Evolutionary conservation across 1,284 basidiomycete genomes (phyloP).

Genomic region (Boletus hoseneyae): DNA sequence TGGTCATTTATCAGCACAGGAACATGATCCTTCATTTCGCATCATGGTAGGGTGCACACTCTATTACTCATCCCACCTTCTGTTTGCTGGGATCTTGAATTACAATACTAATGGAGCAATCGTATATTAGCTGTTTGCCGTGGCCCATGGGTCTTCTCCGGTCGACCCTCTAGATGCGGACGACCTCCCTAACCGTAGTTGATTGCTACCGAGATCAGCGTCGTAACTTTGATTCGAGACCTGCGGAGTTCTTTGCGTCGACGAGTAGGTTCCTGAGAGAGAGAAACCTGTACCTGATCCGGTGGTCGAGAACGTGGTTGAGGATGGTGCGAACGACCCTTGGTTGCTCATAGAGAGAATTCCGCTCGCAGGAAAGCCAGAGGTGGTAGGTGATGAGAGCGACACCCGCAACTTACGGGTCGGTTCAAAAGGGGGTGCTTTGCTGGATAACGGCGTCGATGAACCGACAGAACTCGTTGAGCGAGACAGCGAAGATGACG

Average conservation of each 20-base stretch:
- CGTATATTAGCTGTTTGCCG: conserved; percentile 11
- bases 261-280: conserved; percentile 16
- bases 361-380: conserved; percentile 16
- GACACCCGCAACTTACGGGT: conserved; percentile 28
- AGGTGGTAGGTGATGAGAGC: conserved; percentile 20
- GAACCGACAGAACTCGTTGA: conserved; percentile 29
- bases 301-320: conserved; percentile 7
- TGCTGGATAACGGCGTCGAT: conserved; percentile 46
- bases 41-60: background rate
- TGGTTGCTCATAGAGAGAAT: conserved; percentile 14
- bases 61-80: background rate
- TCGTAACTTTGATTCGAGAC: conserved; percentile 11
- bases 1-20: background rate
- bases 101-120: conserved; percentile 3
- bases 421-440: conserved; percentile 52
- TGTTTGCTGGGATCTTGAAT: background rate
- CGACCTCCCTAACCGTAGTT: conserved; percentile 8
- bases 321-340: conserved; percentile 18
- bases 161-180: conserved; percentile 11
- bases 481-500: conserved; percentile 24
- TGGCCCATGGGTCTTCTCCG: conserved; percentile 16
- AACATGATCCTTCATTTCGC: background rate
- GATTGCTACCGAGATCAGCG: conserved; percentile 6
- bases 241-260: conserved; percentile 14
- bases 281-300: conserved; percentile 15